These are phyloP conservation scores for Linaria vulgaris DNA, from an alignment of 257 asterid species.

Conservation along the genomic window DNA sequence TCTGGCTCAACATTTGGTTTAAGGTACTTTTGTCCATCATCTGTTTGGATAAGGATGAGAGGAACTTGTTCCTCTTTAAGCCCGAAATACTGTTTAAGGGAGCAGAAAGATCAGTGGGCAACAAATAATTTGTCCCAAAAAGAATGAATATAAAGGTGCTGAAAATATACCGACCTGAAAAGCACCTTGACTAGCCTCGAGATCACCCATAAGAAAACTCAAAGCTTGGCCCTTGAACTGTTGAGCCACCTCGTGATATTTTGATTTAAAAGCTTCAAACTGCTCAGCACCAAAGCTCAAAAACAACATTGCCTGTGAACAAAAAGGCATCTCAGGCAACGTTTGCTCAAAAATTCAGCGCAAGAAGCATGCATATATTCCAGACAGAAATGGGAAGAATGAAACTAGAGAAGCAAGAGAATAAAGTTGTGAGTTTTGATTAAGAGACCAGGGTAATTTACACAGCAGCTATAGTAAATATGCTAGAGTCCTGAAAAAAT, in stretches of 20 bases:
- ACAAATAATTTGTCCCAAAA: constrained; percentile 13
- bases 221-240: constrained; percentile 63
- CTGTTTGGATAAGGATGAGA: constrained; percentile 68
- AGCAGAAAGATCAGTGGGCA: constrained; percentile 21
- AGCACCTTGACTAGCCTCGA: constrained; percentile 87
- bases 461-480: background rate
- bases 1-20: constrained; percentile 74
- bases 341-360: constrained; percentile 6
- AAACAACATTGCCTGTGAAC: constrained; percentile 81
- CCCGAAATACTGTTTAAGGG: constrained; percentile 74
- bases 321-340: constrained; percentile 21
- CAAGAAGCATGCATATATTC: background rate
- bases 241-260: constrained; percentile 68
- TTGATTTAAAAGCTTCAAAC: constrained; percentile 65
- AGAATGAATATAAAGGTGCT: constrained; percentile 18
- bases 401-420: background rate
- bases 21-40: constrained; percentile 66
- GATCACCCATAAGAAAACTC: constrained; percentile 78
- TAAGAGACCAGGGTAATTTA: background rate
- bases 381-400: background rate
- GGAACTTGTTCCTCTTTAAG: constrained; percentile 83
- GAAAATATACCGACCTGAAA: constrained; percentile 63
- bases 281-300: constrained; percentile 55
- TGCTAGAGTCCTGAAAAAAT: constrained; percentile 3
- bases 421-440: background rate